Conservation (phyloP, 371 early-diverging fungal species). For the Circinella umbellata region DNA sequence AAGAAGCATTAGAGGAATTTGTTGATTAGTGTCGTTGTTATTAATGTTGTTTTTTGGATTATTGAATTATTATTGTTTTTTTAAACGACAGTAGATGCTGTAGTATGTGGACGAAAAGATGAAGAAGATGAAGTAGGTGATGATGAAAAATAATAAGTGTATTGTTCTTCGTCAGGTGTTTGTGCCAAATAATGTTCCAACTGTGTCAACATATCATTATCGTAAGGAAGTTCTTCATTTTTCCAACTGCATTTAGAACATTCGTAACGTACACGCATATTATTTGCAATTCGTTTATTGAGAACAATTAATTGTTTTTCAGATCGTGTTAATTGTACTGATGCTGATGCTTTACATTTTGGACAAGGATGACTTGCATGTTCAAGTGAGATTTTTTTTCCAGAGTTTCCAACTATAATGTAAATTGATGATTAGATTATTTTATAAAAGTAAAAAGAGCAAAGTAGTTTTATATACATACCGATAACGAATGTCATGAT, state of each 20-base stretch:
- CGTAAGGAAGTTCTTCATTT: constrained; percentile 38
- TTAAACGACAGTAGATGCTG: not conserved
- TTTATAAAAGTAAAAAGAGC: no score
- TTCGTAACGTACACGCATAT: constrained; percentile 49
- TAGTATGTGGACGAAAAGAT: constrained; percentile 8
- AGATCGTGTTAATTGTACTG: constrained; percentile 47
- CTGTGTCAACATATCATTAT: constrained; percentile 16
- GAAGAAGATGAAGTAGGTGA: constrained; percentile 17
- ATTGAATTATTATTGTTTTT: not conserved
- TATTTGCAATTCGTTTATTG: constrained; percentile 42
- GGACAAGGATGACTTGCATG: constrained; percentile 43
- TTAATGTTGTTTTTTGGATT: not conserved
- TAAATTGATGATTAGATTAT: not conserved
- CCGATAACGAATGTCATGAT: constrained; percentile 18
- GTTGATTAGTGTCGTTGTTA: not conserved
- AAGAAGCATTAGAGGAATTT: not conserved
- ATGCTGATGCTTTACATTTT: constrained; percentile 37
- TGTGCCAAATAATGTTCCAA: constrained; percentile 21
- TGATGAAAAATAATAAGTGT: constrained; percentile 22
- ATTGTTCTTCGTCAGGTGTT: constrained; percentile 23
- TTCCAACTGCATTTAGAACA: constrained; percentile 49
- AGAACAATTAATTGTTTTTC: constrained; percentile 43
- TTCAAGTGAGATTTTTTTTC: constrained; percentile 45
- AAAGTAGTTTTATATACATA: constrained; percentile 1
- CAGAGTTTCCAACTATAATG: constrained; percentile 34